Evolutionary conservation across 2,329 filamentous ascomycete genomes (phyloP).

Genomic region (Geoglossum cookeanum): DNA sequence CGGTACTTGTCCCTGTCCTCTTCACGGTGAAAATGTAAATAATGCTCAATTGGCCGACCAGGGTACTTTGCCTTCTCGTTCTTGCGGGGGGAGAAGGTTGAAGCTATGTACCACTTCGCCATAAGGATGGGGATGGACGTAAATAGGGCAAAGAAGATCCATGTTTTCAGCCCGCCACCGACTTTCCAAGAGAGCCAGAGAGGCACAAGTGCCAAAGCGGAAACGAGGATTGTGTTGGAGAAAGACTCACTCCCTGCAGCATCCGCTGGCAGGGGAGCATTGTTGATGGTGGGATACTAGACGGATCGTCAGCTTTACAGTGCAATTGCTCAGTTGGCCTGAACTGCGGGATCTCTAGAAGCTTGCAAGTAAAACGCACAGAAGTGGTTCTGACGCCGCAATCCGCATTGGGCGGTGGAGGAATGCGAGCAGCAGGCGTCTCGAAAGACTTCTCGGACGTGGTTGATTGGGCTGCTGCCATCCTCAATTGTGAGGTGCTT

Average conservation of each 20-base stretch:
- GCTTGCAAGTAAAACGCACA: conserved; percentile 23
- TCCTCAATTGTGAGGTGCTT: neutral
- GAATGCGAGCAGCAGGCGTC: conserved; percentile 36
- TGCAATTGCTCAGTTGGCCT: neutral
- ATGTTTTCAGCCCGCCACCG: conserved; percentile 70
- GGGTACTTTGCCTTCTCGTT: conserved; percentile 83
- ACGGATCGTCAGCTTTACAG: neutral
- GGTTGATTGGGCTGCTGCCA: conserved; percentile 12
- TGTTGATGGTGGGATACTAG: conserved; percentile 77
- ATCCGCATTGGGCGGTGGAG: conserved; percentile 30
- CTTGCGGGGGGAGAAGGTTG: conserved; percentile 65
- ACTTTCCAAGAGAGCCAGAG: conserved; percentile 68
- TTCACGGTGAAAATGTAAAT: conserved; percentile 35
- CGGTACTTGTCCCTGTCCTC: conserved; percentile 27
- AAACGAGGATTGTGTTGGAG: conserved; percentile 61
- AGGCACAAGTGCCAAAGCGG: conserved; percentile 50
- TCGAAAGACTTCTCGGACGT: conserved; percentile 36
- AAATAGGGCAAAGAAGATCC: conserved; percentile 68
- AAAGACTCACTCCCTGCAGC: conserved; percentile 68
- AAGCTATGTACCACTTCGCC: conserved; percentile 64
- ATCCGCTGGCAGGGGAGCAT: conserved; percentile 84
- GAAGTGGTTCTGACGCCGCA: conserved; percentile 42
- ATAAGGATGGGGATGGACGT: conserved; percentile 62
- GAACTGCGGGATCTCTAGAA: too few relatives aligned
- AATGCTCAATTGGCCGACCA: conserved; percentile 75